phyloP scores from a whole-genome alignment of 2,329 filamentous ascomycete genomes.

The Colletotrichum brevisporum region DNA sequence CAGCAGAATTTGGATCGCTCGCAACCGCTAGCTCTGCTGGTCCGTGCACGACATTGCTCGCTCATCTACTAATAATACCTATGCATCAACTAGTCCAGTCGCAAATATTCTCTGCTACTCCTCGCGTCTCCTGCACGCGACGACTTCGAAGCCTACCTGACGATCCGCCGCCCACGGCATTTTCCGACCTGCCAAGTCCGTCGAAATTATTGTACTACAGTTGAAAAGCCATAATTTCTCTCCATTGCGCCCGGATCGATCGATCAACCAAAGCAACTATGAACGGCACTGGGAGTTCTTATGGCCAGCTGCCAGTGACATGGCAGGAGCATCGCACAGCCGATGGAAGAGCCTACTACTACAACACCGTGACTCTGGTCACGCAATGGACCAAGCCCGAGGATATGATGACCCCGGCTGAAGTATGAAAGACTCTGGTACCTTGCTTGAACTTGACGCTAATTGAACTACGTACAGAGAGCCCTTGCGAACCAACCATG shows the following conservation, averaged over 20 bases:
- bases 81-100: slow-evolving; percentile 15
- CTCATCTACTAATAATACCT: slow-evolving; percentile 5
- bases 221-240: not conserved
- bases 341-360: slow-evolving; percentile 92
- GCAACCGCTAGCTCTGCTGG: slow-evolving; percentile 21
- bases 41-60: slow-evolving; percentile 33
- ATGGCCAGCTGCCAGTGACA: slow-evolving; percentile 62
- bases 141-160: slow-evolving; percentile 8
- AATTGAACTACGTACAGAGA: slow-evolving; percentile 66
- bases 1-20: slow-evolving; percentile 2
- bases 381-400: slow-evolving; percentile 97
- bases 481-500: slow-evolving; percentile 87
- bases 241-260: not conserved
- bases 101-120: slow-evolving; percentile 34
- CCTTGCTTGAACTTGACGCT: slow-evolving; percentile 39
- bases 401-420: slow-evolving; percentile 86
- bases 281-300: slow-evolving; percentile 69
- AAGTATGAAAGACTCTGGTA: slow-evolving; percentile 68
- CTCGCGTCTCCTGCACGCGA: slow-evolving; percentile 28
- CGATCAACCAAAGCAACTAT: slow-evolving; percentile 57
- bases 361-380: slow-evolving; percentile 85
- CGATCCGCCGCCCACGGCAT: not conserved
- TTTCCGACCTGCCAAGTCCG: not conserved
- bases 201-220: not conserved
- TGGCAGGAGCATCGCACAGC: slow-evolving; percentile 88